A percentile compares a stretch with the other conserved stretches of the same genome.
These are phyloP conservation scores for Teratosphaeriaceae sp. DNA, from an alignment of 2,329 filamentous ascomycete species.

Conservation along the genomic window DNA sequence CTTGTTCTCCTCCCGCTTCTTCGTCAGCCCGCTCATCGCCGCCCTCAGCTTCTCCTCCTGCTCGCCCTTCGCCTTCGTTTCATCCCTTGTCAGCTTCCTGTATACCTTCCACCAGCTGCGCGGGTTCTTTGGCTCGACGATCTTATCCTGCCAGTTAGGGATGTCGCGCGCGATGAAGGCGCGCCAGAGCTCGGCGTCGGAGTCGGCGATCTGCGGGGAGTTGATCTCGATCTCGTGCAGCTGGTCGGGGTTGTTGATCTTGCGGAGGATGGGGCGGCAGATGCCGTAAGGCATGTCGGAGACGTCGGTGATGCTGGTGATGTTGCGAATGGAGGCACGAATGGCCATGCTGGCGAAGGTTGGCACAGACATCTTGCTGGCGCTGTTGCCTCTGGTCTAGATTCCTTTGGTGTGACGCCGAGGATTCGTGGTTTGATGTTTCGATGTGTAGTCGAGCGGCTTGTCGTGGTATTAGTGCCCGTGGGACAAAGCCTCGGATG, in stretches of 20 bases:
- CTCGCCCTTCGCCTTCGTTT: slow-evolving; percentile 29
- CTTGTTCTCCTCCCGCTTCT: slow-evolving; percentile 51
- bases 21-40: slow-evolving; percentile 56
- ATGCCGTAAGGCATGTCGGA: slow-evolving; percentile 63
- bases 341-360: slow-evolving; percentile 35
- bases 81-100: slow-evolving; percentile 38
- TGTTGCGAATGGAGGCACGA: slow-evolving; percentile 35
- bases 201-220: slow-evolving; percentile 67
- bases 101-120: slow-evolving; percentile 75
- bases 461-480: background rate
- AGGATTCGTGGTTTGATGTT: no score
- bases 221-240: slow-evolving; percentile 64
- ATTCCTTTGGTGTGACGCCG: no score
- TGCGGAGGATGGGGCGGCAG: slow-evolving; percentile 61
- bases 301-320: slow-evolving; percentile 55
- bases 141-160: slow-evolving; percentile 56
- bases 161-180: slow-evolving; percentile 74
- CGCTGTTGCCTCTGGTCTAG: no score
- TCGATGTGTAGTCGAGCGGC: no score
- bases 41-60: slow-evolving; percentile 30
- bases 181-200: slow-evolving; percentile 69
- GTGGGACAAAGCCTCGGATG: slow-evolving; percentile 2
- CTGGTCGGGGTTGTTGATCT: slow-evolving; percentile 66
- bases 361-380: slow-evolving; percentile 27
- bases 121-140: slow-evolving; percentile 59